Conservation (phyloP, 2,329 filamentous ascomycete species). For the Ustulina deusta region DNA sequence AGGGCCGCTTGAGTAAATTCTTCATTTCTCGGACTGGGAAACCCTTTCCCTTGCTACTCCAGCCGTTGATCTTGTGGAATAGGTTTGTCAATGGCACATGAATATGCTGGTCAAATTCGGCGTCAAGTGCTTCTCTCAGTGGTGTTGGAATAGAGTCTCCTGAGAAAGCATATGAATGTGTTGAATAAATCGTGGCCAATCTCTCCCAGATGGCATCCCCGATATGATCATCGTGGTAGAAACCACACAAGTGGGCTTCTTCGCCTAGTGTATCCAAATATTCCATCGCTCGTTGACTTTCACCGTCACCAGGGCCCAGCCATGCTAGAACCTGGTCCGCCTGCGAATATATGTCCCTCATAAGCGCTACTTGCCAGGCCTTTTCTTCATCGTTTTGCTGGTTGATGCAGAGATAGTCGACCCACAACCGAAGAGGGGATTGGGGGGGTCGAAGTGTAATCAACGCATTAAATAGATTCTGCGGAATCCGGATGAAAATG, state of each 20-base stretch:
- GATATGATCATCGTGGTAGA: conserved; percentile 12
- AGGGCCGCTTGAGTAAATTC: conserved; percentile 35
- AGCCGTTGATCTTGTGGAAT: conserved; percentile 21
- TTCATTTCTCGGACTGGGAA: conserved; percentile 30
- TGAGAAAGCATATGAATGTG: not conserved
- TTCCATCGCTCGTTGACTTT: conserved; percentile 12
- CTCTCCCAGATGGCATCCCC: conserved; percentile 6
- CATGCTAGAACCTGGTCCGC: conserved; percentile 41
- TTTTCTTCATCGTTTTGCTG: conserved; percentile 40
- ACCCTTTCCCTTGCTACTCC: not conserved
- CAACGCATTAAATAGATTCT: conserved; percentile 27
- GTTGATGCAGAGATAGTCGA: conserved; percentile 44
- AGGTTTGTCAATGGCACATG: not conserved
- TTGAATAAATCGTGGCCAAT: conserved; percentile 2
- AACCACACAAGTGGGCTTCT: conserved; percentile 13
- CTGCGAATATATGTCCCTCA: conserved; percentile 43
- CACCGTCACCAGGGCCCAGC: conserved; percentile 31
- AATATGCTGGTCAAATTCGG: not conserved
- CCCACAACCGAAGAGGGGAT: conserved; percentile 35
- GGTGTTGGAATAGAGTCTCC: not conserved
- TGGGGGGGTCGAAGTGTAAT: conserved; percentile 16
- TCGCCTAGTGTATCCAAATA: conserved; percentile 21
- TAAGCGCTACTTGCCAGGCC: conserved; percentile 40
- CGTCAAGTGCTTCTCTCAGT: not conserved
- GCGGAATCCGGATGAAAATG: conserved; percentile 20